Evolutionary conservation across 225 moss, liverwort and hornwort genomes (phyloP), one percentile per base, ranked within the genome.

Genomic region (Lunularia cruciata): DNA sequence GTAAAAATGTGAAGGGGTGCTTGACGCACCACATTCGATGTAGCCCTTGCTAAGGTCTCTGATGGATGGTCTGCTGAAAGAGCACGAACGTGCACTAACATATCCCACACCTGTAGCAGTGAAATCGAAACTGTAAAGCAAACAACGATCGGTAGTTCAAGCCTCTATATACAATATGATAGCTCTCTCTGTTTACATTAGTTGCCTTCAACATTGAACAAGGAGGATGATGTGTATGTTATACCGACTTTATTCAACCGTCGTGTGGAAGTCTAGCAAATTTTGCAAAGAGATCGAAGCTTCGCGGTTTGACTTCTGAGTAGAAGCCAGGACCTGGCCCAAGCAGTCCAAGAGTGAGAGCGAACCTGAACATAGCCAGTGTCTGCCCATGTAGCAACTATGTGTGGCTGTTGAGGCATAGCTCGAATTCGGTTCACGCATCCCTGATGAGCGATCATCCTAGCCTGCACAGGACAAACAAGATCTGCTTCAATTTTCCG

Each of bases 371-470:
- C 91, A 72, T 98, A 93, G 53, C 98, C 91, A 47, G 83, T 88
- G 62, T 93, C 98, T 19, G 88, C 86, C 98, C 98, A 98, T 9
- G 93, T 85, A 61, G 90, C 93, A 65, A 93, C 86, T 60, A 98
- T 86, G 62, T 93, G 87, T 40, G 93, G 88, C 60, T 89, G 93
- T 72, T 98, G 98, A 63, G 83, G 84, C 98, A 98, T 98, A 28
- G 85, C 81, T 45, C 91, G 83, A 27, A 98, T 78, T 63, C 93
- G 85, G 61, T 98, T 98, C 6, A 98, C 86, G 78, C 89, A 86
- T n/a, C 93, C 98, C 60, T 91, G 98, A 83, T 93, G 98, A 68
- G 91, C 93, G 46, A 91, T 83, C 68, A 78, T 76, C 47, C 83
- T 84, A 3, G 80, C 86, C 91, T 93, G 75, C 67, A 28, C 1